Conservation (phyloP, 2,329 filamentous ascomycete genomes). For the Pestalotiopsis sp. region DNA sequence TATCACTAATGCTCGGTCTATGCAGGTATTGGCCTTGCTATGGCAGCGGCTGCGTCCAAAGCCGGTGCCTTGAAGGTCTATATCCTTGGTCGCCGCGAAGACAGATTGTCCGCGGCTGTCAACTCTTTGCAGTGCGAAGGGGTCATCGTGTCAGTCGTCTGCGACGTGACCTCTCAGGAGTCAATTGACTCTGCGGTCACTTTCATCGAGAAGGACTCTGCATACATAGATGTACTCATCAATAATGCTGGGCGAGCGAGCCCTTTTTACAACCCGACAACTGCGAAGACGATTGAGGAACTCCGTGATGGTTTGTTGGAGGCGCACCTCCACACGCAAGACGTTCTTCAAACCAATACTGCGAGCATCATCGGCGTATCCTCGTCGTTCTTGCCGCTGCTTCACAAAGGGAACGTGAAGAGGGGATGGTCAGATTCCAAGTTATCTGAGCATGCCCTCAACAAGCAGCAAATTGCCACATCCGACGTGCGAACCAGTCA, state of each 20-base stretch:
- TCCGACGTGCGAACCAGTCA: background rate
- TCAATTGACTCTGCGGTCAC: background rate
- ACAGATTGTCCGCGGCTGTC: background rate
- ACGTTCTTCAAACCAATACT: background rate
- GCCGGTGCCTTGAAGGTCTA: background rate
- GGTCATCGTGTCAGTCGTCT: background rate
- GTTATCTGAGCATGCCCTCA: background rate
- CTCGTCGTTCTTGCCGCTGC: background rate
- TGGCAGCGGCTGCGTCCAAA: background rate
- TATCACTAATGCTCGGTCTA: no score
- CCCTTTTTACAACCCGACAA: background rate
- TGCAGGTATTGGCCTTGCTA: background rate
- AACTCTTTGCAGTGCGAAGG: background rate
- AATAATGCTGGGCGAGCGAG: background rate
- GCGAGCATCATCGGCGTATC: background rate
- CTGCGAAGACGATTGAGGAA: background rate
- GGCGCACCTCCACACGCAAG: background rate
- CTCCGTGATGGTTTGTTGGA: background rate
- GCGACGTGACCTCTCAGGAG: background rate
- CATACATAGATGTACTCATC: background rate
- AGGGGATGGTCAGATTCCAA: background rate
- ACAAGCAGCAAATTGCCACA: background rate
- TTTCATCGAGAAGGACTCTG: background rate
- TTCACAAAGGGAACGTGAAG: background rate
- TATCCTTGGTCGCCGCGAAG: background rate